Percentiles rank a stretch among this genome's conserved stretches.
These are phyloP conservation scores for Chloranthus sessilifolius DNA, from an alignment of 164 flowering plant species.

Conservation along the genomic window DNA sequence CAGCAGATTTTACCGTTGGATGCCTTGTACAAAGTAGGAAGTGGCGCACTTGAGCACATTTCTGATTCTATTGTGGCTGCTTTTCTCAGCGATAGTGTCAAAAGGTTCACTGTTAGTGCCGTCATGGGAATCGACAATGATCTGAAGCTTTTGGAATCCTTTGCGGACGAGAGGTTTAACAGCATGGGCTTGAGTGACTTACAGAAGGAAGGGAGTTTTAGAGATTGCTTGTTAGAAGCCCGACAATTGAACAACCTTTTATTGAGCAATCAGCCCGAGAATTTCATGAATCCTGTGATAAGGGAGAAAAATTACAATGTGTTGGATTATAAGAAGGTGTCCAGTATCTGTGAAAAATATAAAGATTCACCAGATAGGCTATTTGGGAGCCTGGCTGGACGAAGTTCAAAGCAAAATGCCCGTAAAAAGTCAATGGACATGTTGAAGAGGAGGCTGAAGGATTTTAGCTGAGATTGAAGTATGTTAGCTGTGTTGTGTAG, in stretches of 20 bases:
- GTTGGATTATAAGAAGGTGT: constrained; percentile 79
- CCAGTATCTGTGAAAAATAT: constrained; percentile 68
- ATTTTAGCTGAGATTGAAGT: constrained; percentile 65
- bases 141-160: constrained; percentile 55
- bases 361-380: constrained; percentile 82
- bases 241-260: constrained; percentile 81
- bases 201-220: constrained; percentile 56
- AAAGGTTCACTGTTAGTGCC: constrained; percentile 74
- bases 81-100: constrained; percentile 74
- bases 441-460: constrained; percentile 71
- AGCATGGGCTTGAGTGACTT: constrained; percentile 60
- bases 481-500: too few species aligned
- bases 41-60: constrained; percentile 76
- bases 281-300: constrained; percentile 87
- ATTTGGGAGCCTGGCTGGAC: constrained; percentile 72
- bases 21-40: constrained; percentile 70
- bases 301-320: constrained; percentile 64
- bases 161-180: constrained; percentile 74
- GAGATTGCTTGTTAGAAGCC: constrained; percentile 58
- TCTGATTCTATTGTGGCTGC: constrained; percentile 51
- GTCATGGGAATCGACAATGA: constrained; percentile 59
- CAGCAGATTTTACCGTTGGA: constrained; percentile 82
- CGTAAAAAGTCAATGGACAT: constrained; percentile 84
- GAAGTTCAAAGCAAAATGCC: constrained; percentile 68
- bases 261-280: constrained; percentile 81